phyloP scores from a whole-genome alignment of 495 filamentous ascomycete genomes.

The Penicillium ochrochloron region DNA sequence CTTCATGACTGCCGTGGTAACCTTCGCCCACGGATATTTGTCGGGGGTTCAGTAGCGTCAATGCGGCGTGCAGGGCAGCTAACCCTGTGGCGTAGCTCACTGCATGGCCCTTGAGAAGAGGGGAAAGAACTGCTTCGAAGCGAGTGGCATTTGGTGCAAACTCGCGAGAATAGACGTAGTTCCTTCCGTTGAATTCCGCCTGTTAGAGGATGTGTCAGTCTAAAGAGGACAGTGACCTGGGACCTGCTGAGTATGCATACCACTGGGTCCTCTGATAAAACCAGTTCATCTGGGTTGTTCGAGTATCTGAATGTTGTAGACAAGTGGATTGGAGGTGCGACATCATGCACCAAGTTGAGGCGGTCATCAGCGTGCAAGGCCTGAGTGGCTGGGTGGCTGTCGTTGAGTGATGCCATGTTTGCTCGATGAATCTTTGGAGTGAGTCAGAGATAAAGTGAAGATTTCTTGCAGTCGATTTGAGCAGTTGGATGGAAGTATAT shows the following conservation, averaged over 20 bases:
- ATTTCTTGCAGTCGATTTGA: background rate
- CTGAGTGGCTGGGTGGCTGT: conserved; percentile 28
- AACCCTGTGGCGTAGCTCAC: conserved; percentile 80
- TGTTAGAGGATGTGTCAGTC: conserved; percentile 9
- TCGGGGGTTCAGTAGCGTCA: conserved; percentile 73
- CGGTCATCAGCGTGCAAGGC: conserved; percentile 77
- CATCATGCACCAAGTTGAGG: conserved; percentile 67
- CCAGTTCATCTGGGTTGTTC: conserved; percentile 62
- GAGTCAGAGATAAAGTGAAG: background rate
- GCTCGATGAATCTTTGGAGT: background rate
- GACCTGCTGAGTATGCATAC: conserved; percentile 13
- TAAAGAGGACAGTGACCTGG: background rate
- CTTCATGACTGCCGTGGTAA: conserved; percentile 88
- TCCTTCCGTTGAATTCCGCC: conserved; percentile 38
- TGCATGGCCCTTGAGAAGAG: conserved; percentile 65
- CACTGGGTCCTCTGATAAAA: conserved; percentile 40
- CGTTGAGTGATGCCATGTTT: conserved; percentile 24
- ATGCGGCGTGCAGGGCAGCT: conserved; percentile 77
- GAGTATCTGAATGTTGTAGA: conserved; percentile 83
- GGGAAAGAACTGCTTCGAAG: conserved; percentile 75
- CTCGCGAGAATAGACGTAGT: conserved; percentile 73
- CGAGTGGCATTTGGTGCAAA: conserved; percentile 73
- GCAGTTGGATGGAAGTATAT: background rate
- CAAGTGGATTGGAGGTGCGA: conserved; percentile 81
- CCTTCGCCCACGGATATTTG: conserved; percentile 74